Base-by-base conservation (phyloP, 805 yeast genomes). In the Kockiozyma suomiensis region DNA sequence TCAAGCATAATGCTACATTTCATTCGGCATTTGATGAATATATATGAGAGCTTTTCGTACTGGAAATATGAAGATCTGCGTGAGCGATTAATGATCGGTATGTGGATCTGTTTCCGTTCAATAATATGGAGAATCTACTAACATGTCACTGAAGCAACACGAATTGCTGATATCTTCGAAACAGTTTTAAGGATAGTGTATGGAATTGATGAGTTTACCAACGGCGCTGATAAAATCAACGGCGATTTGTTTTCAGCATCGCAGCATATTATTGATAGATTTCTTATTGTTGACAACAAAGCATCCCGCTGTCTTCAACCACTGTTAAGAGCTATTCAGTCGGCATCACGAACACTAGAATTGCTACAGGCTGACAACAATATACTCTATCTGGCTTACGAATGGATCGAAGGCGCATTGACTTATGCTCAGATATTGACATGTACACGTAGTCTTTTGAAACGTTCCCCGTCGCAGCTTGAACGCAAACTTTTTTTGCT, bases 21-120 rank as follows among this genome's bases (percentile, higher is more conserved):
- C 48, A 75, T 81, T 1, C 71, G 75, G 3, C 88, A 86, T 71
- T 75, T 85, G 41, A 73, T 88, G n/a, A 82, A 81, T 53, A 81
- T 88, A 0, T 89, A 85, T 73, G 97, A 90, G 68, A 84, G 88
- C 65, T 88, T 85, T 66, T 74, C 80, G 2, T 82, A 80, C 69
- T 90, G 96, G 88, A 81, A 84, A 64, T 91, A 84, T 71, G 74
- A 76, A 32, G 71, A 79, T 10, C 74, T 82, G 0, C 72, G 76
- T 48, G 88, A 90, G 68, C 83, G 85, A 62, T 77, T 82, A 65
- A 81, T 83, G 65, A 76, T 90, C 46, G 90, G 92, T 0, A 74
- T 79, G 4, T 73, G 77, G 52, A 13, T 7, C 17, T 52, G 6
- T 23, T 41, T 26, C 5, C 19, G 25, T 38, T n/a, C 23, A 21